Conservation (phyloP, 306 rosid genomes). For the Myrica gale region DNA sequence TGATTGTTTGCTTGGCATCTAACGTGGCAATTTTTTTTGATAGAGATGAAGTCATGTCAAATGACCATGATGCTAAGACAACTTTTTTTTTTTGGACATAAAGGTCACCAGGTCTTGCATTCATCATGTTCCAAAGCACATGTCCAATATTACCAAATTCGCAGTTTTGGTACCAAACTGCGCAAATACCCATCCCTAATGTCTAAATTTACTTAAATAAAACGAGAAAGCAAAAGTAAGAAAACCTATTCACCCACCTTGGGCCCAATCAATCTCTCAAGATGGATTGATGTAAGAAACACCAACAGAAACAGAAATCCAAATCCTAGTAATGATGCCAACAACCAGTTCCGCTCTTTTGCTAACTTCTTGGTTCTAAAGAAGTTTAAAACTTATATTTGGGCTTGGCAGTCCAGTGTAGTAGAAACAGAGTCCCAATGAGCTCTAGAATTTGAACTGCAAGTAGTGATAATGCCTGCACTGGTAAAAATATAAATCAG, state of each 20-base stretch:
- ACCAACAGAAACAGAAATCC: conserved; percentile 58
- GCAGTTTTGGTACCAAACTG: too few species aligned
- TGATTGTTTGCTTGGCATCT: too few species aligned
- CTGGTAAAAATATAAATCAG: background rate
- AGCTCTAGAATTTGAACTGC: conserved; percentile 62
- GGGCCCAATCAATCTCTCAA: conserved; percentile 44
- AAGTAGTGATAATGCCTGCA: conserved; percentile 67
- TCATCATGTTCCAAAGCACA: too few species aligned
- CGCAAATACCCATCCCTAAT: background rate
- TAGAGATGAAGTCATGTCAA: too few species aligned
- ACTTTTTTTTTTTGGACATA: too few species aligned
- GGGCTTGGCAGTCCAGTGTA: conserved; percentile 63
- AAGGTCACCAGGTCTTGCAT: too few species aligned
- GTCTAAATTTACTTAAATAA: background rate
- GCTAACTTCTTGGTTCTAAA: conserved; percentile 35
- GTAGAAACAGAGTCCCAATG: conserved; percentile 45
- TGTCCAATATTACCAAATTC: too few species aligned
- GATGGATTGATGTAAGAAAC: conserved; percentile 51
- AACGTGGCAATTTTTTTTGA: too few species aligned
- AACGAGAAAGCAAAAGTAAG: conserved; percentile 3
- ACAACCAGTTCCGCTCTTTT: conserved; percentile 56
- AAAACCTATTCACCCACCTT: conserved; percentile 48
- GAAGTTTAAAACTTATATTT: conserved; percentile 41
- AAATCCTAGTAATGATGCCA: conserved; percentile 62
- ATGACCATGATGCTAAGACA: too few species aligned